Conservation (phyloP, 2,329 filamentous ascomycete genomes). For the Hymenoscyphus linearis region DNA sequence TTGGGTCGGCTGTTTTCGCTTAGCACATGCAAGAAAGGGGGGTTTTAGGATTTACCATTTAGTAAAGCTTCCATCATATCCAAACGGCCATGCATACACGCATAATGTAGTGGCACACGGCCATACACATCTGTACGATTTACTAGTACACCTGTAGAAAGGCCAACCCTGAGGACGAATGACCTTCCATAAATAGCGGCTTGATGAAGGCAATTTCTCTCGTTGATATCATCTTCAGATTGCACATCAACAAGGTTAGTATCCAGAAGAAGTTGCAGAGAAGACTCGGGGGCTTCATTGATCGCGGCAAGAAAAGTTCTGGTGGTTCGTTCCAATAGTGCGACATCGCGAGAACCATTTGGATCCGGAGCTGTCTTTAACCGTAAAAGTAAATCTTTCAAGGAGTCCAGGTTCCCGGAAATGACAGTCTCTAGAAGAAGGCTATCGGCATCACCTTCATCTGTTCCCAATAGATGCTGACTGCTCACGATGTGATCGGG, state of each 20-base stretch:
- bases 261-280: conserved; percentile 70
- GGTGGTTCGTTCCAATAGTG: conserved; percentile 71
- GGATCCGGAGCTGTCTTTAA: conserved; percentile 54
- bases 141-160: conserved; percentile 71
- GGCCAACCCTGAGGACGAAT: conserved; percentile 69
- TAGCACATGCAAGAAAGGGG: conserved; percentile 8
- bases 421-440: conserved; percentile 84
- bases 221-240: conserved; percentile 95
- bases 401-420: conserved; percentile 68
- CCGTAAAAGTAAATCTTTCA: conserved; percentile 76
- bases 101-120: conserved; percentile 88
- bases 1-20: conserved; percentile 50
- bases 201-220: conserved; percentile 92
- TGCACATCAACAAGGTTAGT: conserved; percentile 84
- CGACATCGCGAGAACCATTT: conserved; percentile 51
- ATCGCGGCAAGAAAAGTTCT: conserved; percentile 87
- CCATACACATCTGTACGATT: conserved; percentile 88
- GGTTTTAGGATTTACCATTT: conserved; percentile 40
- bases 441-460: conserved; percentile 85
- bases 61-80: conserved; percentile 76
- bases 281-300: conserved; percentile 73
- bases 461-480: conserved; percentile 63
- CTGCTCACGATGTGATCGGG: conserved; percentile 61
- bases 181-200: conserved; percentile 89
- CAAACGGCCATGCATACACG: conserved; percentile 86